Base-by-base conservation (phyloP, 768 basidiomycete species). In the Auriscalpium orientale region DNA sequence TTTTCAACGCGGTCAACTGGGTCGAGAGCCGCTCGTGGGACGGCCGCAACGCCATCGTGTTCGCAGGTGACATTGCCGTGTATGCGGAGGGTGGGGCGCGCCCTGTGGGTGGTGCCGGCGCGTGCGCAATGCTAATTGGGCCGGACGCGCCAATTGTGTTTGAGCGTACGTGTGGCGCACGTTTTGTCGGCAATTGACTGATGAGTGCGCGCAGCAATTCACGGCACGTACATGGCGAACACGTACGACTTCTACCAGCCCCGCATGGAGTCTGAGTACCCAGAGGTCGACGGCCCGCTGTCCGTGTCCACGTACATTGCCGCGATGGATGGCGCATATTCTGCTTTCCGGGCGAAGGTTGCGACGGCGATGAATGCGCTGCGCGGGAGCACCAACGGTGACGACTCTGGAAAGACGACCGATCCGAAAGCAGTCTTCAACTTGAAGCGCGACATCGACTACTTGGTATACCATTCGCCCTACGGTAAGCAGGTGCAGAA, bases 221-320 rank as follows among this genome's bases (percentile, higher is more conserved):
- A 97, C 72, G 95, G 94, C 21, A 91, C 85, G 51, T 89, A 93
- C 78, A 97, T 98, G 88, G 86, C 88, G 59, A 95, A 98, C 77
- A 91, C 87, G 0, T 97, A 95, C 73, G 95, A 98, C 74, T 98
- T 97, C 73, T 98, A 95, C 85, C 98, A 98, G 77, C 95, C 95
- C 49, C 85, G 91, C 64, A 84, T 98, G 20, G 84, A 87, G 53
- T 93, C 91, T 22, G 91, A 94, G 71, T 95, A 93, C 71, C 95
- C 95, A 56, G 89, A 92, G 66, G 94, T 98, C 49, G 95, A 98
- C 69, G 95, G 95, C 2, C 95, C 95, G 3, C 86, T 95, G 46
- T 95, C 95, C 15, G 89, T 95, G 59, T 89, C 89, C 54, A 91
- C 91, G 49, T 98, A 98, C 76, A 85, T 94, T 65, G 85, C 88